Conservation (phyloP, 2,329 filamentous ascomycete species). For the Cercospora sp. region DNA sequence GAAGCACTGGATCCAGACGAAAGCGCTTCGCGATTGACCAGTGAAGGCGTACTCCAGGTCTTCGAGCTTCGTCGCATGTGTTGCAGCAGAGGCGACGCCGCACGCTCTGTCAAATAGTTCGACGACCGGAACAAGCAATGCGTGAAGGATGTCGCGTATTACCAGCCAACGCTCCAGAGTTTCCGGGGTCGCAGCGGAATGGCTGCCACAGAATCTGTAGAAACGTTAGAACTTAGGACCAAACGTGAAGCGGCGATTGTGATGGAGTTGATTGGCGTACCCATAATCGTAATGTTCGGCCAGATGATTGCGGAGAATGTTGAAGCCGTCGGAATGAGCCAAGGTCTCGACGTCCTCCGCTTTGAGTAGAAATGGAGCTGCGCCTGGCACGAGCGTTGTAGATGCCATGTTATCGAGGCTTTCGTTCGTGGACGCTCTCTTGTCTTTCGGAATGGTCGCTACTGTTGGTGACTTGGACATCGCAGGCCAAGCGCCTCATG, state of each 20-base stretch:
- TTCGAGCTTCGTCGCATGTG: constrained; percentile 51
- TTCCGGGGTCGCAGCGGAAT: constrained; percentile 39
- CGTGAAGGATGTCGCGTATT: constrained; percentile 61
- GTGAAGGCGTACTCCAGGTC: constrained; percentile 60
- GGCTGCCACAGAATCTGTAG: constrained; percentile 48
- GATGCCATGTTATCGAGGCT: constrained; percentile 5
- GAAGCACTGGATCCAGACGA: constrained; percentile 61
- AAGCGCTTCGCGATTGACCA: constrained; percentile 58
- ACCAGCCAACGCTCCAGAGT: constrained; percentile 49
- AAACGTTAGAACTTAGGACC: constrained; percentile 46
- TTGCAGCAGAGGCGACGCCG: constrained; percentile 52
- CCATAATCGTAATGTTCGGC: constrained; percentile 43
- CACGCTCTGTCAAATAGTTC: constrained; percentile 59
- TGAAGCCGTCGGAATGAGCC: constrained; percentile 46
- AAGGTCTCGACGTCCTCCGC: constrained; percentile 45
- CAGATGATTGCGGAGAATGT: constrained; percentile 47
- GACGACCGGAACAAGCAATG: constrained; percentile 59
- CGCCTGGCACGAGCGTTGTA: constrained; percentile 24
- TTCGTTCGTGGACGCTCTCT: not conserved
- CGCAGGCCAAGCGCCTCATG: not conserved
- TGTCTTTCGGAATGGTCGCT: not conserved
- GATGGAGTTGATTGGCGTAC: constrained; percentile 29
- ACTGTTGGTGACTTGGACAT: not conserved
- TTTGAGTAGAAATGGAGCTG: constrained; percentile 48
- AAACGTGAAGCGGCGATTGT: constrained; percentile 25